Evolutionary conservation across 805 yeast genomes (phyloP).

Genomic region (Ogataea populi-albae): DNA sequence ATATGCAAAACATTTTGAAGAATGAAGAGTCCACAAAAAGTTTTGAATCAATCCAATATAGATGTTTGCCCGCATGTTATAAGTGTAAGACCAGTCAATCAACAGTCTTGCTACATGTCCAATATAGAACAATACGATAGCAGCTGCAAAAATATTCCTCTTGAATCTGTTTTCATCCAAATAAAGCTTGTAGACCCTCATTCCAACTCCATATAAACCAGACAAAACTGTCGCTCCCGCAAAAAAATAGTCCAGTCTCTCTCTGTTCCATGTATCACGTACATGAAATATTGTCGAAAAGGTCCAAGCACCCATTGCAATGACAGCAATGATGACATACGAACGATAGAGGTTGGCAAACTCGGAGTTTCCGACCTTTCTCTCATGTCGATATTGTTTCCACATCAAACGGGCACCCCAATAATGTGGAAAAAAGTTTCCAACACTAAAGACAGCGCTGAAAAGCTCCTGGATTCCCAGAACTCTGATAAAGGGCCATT

Average conservation of each 20-base stretch:
- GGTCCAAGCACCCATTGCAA: slow-evolving; percentile 85
- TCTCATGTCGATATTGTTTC: slow-evolving; percentile 21
- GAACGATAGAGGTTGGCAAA: slow-evolving; percentile 32
- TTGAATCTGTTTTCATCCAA: slow-evolving; percentile 23
- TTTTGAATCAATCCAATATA: slow-evolving; percentile 76
- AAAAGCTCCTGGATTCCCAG: slow-evolving; percentile 84
- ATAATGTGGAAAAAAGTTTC: slow-evolving; percentile 66
- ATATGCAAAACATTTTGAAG: slow-evolving; percentile 31
- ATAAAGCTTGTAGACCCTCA: slow-evolving; percentile 62
- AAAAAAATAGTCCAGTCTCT: slow-evolving; percentile 83
- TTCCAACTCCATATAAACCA: slow-evolving; percentile 69
- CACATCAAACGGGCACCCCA: slow-evolving; percentile 39
- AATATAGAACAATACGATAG: slow-evolving; percentile 50
- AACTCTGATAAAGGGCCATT: slow-evolving; percentile 88
- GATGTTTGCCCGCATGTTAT: slow-evolving; percentile 90
- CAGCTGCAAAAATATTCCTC: slow-evolving; percentile 36
- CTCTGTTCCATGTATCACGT: slow-evolving; percentile 79
- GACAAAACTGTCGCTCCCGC: slow-evolving; percentile 86
- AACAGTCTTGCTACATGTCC: slow-evolving; percentile 65
- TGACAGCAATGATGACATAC: slow-evolving; percentile 49
- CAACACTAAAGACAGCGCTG: slow-evolving; percentile 73
- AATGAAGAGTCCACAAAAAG: slow-evolving; percentile 43
- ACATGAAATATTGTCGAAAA: slow-evolving; percentile 83
- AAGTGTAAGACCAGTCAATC: slow-evolving; percentile 83
- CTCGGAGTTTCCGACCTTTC: slow-evolving; percentile 19